Percentiles rank a stretch among this genome's conserved stretches.
These are phyloP conservation scores for Penicillium longicatenatum DNA, from an alignment of 495 filamentous ascomycete species.

Conservation along the genomic window DNA sequence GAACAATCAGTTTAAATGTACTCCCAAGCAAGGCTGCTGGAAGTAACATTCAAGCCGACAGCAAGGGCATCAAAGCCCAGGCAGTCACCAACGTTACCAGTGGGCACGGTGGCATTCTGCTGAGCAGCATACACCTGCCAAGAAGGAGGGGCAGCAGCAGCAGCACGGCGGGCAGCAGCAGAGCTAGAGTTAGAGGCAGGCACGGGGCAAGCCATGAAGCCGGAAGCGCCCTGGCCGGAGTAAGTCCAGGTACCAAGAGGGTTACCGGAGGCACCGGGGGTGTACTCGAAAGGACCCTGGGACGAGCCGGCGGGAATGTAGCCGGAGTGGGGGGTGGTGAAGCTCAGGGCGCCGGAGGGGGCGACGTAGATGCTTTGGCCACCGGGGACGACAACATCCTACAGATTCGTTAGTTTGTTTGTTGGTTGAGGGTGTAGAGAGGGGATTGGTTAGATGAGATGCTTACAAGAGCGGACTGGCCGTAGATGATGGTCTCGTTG, in stretches of 20 bases:
- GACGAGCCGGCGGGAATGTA: conserved; percentile 53
- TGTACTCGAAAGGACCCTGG: conserved; percentile 42
- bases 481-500: conserved; percentile 37
- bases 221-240: conserved; percentile 27
- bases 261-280: conserved; percentile 21
- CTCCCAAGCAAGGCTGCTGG: conserved; percentile 32
- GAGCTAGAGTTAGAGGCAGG: conserved; percentile 16
- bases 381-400: conserved; percentile 59
- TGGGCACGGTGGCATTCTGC: conserved; percentile 37
- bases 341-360: conserved; percentile 53
- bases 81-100: conserved; percentile 34
- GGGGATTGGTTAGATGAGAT: background rate
- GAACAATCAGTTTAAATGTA: conserved; percentile 27
- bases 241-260: conserved; percentile 29
- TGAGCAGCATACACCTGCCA: conserved; percentile 41
- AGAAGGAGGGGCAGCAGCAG: conserved; percentile 15
- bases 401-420: conserved; percentile 9
- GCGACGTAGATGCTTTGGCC: conserved; percentile 62
- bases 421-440: background rate
- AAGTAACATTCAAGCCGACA: conserved; percentile 14
- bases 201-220: conserved; percentile 41
- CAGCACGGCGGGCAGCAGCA: conserved; percentile 13
- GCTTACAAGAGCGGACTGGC: conserved; percentile 24
- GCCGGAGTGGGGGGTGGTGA: conserved; percentile 57
- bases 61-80: conserved; percentile 36